Evolutionary conservation across 73 alveolate species (phyloP), one percentile per base, ranked within the genome.

Genomic region (Loxodes magnus): DNA sequence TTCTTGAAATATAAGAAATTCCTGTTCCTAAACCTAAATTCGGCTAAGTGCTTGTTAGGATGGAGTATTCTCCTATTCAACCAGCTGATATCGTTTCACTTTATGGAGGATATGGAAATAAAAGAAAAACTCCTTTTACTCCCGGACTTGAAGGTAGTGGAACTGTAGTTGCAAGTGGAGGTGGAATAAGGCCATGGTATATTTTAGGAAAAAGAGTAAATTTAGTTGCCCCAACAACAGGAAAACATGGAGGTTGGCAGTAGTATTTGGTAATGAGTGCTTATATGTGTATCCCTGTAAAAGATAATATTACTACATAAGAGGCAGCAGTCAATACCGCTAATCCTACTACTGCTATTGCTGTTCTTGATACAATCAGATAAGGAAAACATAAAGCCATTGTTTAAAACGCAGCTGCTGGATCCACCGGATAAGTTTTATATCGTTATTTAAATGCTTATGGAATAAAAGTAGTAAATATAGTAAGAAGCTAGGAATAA

Each of bases 131-230:
- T 5, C 79, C 73, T 5, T 52, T 43, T 21, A 63, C 37, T 4
- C 74, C 79, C n/a, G 96, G 96, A 4, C 51, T 79, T 16, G 96
- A 79, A 52, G 87, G 91, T 21, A 51, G 79, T 36, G 77, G 69
- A 58, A 61, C 43, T 35, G 56, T 74, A 4, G 69, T 28, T 15
- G 53, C 39, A 31, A n/a, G 58, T 0, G 67, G 71, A 29, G 71
- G 71, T 24, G 83, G 79, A 3, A 53, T 68, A 2, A 30, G 29
- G 7, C 85, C 50, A 15, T 60, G 60, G 55, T 20, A 35, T 26
- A 46, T 67, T n/a, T 33, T 35, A 9, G 82, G 82, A 14, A 67
- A 58, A 48, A 65, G 58, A 56, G 86, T 79, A 6, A 79, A 91
- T 4, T 69, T 81, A n/a, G 93, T 84, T 17, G 28, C 50, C 14